Percentiles rank a stretch among this genome's conserved stretches.
phyloP scores from a whole-genome alignment of 192 early-diverging fungal genomes.

The Linnemannia exigua region DNA sequence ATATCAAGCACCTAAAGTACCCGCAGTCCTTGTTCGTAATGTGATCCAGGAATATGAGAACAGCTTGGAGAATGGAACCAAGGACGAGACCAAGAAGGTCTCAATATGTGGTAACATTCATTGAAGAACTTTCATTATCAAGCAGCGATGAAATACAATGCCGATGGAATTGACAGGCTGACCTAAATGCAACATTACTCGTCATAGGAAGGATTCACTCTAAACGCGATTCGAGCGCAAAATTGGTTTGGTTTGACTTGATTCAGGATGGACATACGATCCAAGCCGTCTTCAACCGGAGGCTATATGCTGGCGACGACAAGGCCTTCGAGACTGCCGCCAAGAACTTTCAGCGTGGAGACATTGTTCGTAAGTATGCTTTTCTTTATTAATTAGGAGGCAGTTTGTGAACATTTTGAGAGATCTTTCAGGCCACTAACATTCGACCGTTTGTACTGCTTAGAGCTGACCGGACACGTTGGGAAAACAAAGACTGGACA shows the following conservation, averaged over 20 bases:
- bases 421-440: no score
- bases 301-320: constrained; percentile 46
- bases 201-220: constrained; percentile 73
- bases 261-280: constrained; percentile 68
- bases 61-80: constrained; percentile 21
- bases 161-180: not conserved
- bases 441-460: no score
- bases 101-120: constrained; percentile 29
- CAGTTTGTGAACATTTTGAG: not conserved
- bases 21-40: constrained; percentile 15
- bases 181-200: not conserved
- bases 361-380: constrained; percentile 68
- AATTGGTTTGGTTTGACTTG: constrained; percentile 82
- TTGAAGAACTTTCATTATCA: not conserved
- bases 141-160: no score
- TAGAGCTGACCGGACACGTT: constrained; percentile 69
- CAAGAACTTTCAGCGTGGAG: constrained; percentile 69
- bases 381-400: not conserved
- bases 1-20: constrained; percentile 29
- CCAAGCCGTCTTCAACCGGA: constrained; percentile 77
- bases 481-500: constrained; percentile 82
- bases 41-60: constrained; percentile 32
- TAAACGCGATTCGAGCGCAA: constrained; percentile 79
- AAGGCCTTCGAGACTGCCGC: constrained; percentile 60
- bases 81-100: constrained; percentile 27